Evolutionary conservation across 306 rosid genomes (phyloP), one percentile per base, ranked within the genome.

Genomic region (Dryas alaskensis): DNA sequence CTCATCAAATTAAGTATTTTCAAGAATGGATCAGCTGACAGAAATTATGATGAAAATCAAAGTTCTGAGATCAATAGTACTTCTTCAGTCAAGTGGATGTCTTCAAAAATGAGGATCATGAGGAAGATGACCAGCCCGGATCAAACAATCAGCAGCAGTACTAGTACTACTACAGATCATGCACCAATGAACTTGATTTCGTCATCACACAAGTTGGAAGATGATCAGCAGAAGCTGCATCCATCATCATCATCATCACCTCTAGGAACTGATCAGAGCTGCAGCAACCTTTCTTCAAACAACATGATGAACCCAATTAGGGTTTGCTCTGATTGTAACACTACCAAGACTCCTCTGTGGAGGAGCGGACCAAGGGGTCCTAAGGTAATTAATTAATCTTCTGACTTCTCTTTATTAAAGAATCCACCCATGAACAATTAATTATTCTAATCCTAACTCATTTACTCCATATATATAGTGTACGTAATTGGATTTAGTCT

Each of bases 351-450:
- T 67, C 98, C 98, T 72, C 96, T 94, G 0, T 94, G 98, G 98
- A 94, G 98, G 72, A 89, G 97, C 80, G 98, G 98, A 65, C 98
- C 98, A 9, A 88, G 87, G 83, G 98, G 98, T 55, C 98, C 98
- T 12, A 93, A 93, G 98, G 98, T 90, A 88, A 63, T 11, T 58
- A 58, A 39, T 22, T 65, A 4, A 44, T 44, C 10, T 62, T 42
- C 25, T 39, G 7, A 45, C 9, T 45, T 45, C 48, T 31, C 22
- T 22, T 22, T 22, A 22, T 22, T 22, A 22, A 22, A 22, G 22
- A 22, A 22, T 22, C 22, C 22, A 22, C 22, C 22, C 22, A 22
- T 22, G 22, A 22, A 22, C 22, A 22, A 22, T 22, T 22, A 22
- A 22, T 22, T 22, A 0, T 16, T 58, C 37, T 31, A 31, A 31